Conservation (phyloP, 768 basidiomycete genomes). For the Mycena rosella region DNA sequence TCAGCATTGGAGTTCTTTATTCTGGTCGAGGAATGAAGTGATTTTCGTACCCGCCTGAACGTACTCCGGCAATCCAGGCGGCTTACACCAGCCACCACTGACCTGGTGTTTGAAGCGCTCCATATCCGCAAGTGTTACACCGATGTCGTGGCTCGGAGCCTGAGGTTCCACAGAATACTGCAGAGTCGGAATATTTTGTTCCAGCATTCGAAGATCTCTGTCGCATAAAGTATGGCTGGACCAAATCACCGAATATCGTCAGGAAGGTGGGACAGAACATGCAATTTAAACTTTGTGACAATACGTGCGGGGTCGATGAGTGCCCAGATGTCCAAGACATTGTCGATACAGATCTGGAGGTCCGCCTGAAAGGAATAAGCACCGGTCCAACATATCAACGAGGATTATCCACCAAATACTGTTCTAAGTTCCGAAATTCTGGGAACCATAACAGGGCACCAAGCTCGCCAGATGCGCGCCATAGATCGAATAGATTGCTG, state of each 20-base stretch:
- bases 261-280: neutral
- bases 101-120: no score
- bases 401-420: conserved; percentile 41
- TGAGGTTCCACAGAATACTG: conserved; percentile 6
- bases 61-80: no score
- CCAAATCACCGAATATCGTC: conserved; percentile 1
- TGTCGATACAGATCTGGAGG: conserved; percentile 35
- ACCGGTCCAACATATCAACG: neutral
- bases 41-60: no score
- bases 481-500: conserved; percentile 40
- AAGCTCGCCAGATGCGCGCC: conserved; percentile 48
- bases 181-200: neutral
- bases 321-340: conserved; percentile 38
- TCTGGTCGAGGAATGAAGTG: no score
- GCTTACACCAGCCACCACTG: conserved; percentile 10
- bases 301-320: conserved; percentile 43
- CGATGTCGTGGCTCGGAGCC: conserved; percentile 2
- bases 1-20: no score
- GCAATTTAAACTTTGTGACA: conserved; percentile 8
- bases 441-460: conserved; percentile 47
- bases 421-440: conserved; percentile 42
- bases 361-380: conserved; percentile 20
- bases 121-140: no score
- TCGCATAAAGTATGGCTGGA: neutral
- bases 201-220: neutral